Conservation (phyloP, 768 basidiomycete species). For the Pleurotus salmoneostramineus region DNA sequence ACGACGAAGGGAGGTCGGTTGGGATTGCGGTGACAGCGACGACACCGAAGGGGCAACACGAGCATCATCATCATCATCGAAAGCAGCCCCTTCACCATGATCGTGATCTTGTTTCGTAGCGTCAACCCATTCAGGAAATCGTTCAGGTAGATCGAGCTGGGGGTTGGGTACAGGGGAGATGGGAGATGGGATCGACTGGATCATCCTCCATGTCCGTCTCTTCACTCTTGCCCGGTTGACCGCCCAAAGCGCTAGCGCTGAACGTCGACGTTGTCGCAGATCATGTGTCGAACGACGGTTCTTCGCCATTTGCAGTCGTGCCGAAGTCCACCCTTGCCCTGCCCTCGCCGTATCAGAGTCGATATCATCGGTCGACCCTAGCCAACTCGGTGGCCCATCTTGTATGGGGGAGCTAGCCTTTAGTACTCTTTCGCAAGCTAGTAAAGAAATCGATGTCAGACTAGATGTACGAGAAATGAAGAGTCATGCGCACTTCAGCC, state of each 20-base stretch:
- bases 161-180: constrained; percentile 59
- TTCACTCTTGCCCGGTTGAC: constrained; percentile 37
- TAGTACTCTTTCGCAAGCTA: constrained; percentile 45
- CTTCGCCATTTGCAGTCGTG: constrained; percentile 32
- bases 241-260: constrained; percentile 24
- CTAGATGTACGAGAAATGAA: too few species aligned
- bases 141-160: constrained; percentile 29
- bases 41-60: constrained; percentile 71
- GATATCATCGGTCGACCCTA: constrained; percentile 72
- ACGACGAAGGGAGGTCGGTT: constrained; percentile 10
- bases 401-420: constrained; percentile 77
- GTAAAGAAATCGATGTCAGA: constrained; percentile 1
- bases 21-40: constrained; percentile 14
- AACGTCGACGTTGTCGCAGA: constrained; percentile 37
- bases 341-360: too few species aligned
- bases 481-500: constrained; percentile 51
- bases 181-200: constrained; percentile 65
- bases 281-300: constrained; percentile 52
- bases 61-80: constrained; percentile 42
- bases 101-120: constrained; percentile 17
- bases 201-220: constrained; percentile 73
- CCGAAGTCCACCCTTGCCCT: constrained; percentile 18
- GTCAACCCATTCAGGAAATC: constrained; percentile 21
- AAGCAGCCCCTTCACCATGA: constrained; percentile 24
- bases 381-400: constrained; percentile 86